phyloP scores from a whole-genome alignment of 2,329 filamentous ascomycete species.

The Paramyrothecium sp. region DNA sequence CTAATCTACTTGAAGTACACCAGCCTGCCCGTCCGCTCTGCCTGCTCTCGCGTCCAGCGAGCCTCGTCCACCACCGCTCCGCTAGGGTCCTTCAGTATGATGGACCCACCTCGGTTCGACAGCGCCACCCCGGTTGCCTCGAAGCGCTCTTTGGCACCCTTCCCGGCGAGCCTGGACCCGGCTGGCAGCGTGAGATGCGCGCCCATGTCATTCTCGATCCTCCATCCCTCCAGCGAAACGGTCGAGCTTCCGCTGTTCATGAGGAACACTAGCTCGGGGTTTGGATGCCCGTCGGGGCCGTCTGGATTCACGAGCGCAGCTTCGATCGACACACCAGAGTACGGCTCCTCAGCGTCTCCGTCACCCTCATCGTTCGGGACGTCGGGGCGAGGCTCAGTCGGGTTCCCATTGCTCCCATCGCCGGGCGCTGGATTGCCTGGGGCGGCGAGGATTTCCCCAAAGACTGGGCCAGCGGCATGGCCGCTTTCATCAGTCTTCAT shows the following conservation, averaged over 20 bases:
- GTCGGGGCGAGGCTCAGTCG: background rate
- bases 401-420: background rate
- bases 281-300: background rate
- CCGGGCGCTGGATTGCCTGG: background rate
- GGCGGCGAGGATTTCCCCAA: background rate
- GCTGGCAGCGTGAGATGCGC: background rate
- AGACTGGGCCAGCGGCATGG: conserved; percentile 5
- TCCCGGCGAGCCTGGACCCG: background rate
- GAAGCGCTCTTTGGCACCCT: background rate
- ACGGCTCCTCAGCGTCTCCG: background rate
- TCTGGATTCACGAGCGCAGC: conserved; percentile 4
- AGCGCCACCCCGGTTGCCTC: conserved; percentile 1
- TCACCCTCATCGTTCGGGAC: background rate
- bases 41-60: background rate
- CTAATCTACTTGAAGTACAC: background rate
- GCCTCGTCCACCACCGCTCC: background rate
- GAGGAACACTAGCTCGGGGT: conserved; percentile 5
- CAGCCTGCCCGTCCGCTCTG: background rate
- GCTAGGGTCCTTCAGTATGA: background rate
- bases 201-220: conserved; percentile 3
- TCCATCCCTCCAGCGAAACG: conserved; percentile 3
- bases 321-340: conserved; percentile 1
- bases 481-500: conserved; percentile 6
- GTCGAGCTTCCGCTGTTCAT: background rate
- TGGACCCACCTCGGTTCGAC: conserved; percentile 1